phyloP scores from a whole-genome alignment of 257 asterid species.

The Haberlea rhodopensis region DNA sequence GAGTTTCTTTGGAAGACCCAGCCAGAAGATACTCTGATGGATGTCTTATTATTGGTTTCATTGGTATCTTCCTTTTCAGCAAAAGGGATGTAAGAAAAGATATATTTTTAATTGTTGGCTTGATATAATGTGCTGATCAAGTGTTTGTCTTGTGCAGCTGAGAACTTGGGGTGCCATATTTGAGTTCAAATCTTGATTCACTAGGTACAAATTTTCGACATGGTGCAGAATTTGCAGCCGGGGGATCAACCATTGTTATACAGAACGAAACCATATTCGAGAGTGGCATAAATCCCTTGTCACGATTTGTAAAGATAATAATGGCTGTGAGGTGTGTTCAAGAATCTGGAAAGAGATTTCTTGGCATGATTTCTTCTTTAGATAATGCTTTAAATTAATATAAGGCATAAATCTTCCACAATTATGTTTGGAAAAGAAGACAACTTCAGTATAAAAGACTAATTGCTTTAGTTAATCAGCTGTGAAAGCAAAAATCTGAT shows the following conservation, averaged over 20 bases:
- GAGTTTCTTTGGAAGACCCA: slow-evolving; percentile 44
- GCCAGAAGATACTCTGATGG: slow-evolving; percentile 53
- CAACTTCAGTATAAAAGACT: not conserved
- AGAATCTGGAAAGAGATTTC: too few species aligned
- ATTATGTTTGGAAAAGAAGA: not conserved
- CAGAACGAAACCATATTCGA: slow-evolving; percentile 36
- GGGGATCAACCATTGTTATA: slow-evolving; percentile 37
- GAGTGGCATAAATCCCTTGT: slow-evolving; percentile 43
- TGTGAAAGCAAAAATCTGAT: not conserved
- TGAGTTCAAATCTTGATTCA: slow-evolving; percentile 53
- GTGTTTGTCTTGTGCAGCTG: slow-evolving; percentile 35
- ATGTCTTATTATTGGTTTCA: slow-evolving; percentile 55
- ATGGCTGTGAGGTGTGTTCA: not conserved
- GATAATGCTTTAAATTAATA: not conserved
- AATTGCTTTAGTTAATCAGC: not conserved
- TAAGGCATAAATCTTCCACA: not conserved
- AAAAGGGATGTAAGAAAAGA: too few species aligned
- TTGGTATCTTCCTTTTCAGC: slow-evolving; percentile 29
- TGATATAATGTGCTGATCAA: not conserved
- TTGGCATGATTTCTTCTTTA: not conserved
- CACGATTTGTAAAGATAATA: slow-evolving; percentile 11
- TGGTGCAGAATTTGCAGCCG: slow-evolving; percentile 55
- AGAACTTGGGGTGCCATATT: slow-evolving; percentile 47
- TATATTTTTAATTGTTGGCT: too few species aligned
- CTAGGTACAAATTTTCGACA: slow-evolving; percentile 42